Percentiles rank a stretch among this genome's conserved stretches.
Conservation (phyloP, 306 rosid species). For the Rosa rugosa region DNA sequence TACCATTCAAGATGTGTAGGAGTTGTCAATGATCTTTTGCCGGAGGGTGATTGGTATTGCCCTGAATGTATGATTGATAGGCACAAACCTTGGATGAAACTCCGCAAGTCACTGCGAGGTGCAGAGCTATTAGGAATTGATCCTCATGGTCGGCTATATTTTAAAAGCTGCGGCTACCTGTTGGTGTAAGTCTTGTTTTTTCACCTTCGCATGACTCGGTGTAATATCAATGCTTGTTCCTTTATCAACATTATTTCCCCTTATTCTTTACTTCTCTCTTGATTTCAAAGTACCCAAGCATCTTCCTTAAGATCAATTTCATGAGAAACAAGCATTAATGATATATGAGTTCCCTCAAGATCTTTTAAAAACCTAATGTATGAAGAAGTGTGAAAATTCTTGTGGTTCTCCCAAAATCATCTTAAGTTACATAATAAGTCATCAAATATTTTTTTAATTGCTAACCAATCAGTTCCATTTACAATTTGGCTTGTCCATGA, state of each 20-base stretch:
- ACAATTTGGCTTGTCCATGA: neutral
- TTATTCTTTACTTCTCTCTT: neutral
- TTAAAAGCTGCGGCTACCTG: constrained; percentile 73
- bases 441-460: neutral
- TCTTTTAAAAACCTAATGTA: neutral
- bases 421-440: neutral
- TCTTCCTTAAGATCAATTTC: neutral
- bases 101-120: constrained; percentile 76
- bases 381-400: neutral
- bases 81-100: constrained; percentile 62
- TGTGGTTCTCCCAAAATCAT: neutral
- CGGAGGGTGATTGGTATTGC: constrained; percentile 98
- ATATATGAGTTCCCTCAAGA: neutral
- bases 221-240: constrained; percentile 15
- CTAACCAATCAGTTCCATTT: neutral
- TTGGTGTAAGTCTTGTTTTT: constrained; percentile 80
- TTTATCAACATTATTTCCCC: neutral
- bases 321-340: constrained; percentile 5
- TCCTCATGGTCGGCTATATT: constrained; percentile 80
- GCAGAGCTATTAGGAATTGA: constrained; percentile 84
- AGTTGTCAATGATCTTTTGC: constrained; percentile 63
- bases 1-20: constrained; percentile 94
- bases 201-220: constrained; percentile 24
- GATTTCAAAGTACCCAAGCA: neutral
- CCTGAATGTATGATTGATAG: constrained; percentile 86